Evolutionary conservation across 495 filamentous ascomycete species (phyloP), one percentile per base, ranked within the genome.

Genomic region (Hypoxylon subgilvum): DNA sequence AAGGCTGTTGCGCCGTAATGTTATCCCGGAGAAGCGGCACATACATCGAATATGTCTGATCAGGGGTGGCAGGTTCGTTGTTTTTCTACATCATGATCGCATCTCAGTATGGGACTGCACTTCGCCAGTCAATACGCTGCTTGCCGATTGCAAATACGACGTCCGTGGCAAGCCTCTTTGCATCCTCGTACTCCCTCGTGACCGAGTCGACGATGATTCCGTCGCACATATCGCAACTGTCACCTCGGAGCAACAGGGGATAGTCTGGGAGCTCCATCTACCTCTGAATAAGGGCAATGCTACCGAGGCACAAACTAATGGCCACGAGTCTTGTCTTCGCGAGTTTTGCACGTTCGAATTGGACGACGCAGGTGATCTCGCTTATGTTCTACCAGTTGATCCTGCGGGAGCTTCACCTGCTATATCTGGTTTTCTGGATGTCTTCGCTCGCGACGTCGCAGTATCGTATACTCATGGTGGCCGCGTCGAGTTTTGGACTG

Each of bases 301-400:
- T 27, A 61, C 48, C 64, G 70, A 52, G 45, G 30, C 19, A 52
- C 52, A 59, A 63, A 48, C 66, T 18, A 74, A 76, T 43, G 73
- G 67, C 1, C 57, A 74, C 35, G 61, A 68, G 38, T 57, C 67
- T 5, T 72, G 70, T 9, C 73, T 96, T 16, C 72, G 74, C 23
- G 81, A 92, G 46, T 91, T 91, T 44, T 87, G 86, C 67, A 76
- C 69, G 9, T 95, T 96, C 72, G 74, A 84, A 30, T 78, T 96
- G 9, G 84, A 87, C 1, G 72, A 87, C 22, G 78, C 84, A 6
- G 88, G 91, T 49, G 88, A 92, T 51, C 72, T 96, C 14, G 82
- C 85, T 9, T 94, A 93, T 63, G 86, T 96, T 3, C 75, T 96
- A 6, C 91, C 93, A 1, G 91, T 96, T 38, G 93, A 97, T 69